Percentiles rank a stretch among this genome's conserved stretches.
Conservation (phyloP, 2,329 filamentous ascomycete genomes). For the Fusarium poae region DNA sequence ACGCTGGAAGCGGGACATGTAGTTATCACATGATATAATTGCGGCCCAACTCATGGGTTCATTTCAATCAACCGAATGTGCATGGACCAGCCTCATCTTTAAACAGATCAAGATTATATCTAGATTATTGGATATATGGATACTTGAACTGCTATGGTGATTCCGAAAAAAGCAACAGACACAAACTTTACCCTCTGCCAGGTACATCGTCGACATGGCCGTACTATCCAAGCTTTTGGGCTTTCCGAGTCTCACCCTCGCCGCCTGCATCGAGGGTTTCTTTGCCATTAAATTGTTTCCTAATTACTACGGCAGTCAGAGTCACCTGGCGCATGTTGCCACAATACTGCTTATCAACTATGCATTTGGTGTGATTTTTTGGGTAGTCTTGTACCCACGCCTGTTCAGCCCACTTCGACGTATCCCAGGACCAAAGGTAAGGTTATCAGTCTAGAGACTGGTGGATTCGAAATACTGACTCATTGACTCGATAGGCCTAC, state of each 20-base stretch:
- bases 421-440: slow-evolving; percentile 42
- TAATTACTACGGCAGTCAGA: slow-evolving; percentile 32
- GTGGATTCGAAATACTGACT: not conserved
- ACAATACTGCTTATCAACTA: slow-evolving; percentile 39
- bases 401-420: slow-evolving; percentile 44
- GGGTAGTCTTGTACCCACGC: slow-evolving; percentile 38
- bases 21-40: not conserved
- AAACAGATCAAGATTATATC: not conserved
- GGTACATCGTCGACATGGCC: slow-evolving; percentile 22
- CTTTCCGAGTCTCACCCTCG: slow-evolving; percentile 35
- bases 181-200: not conserved
- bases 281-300: slow-evolving; percentile 49
- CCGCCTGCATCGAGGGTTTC: slow-evolving; percentile 45
- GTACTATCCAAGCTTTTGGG: slow-evolving; percentile 29
- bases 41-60: not conserved
- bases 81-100: not conserved
- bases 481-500: slow-evolving; percentile 5
- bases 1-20: not conserved
- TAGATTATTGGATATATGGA: too few relatives aligned
- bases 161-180: not conserved
- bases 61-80: not conserved
- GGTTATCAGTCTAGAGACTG: fast-evolving
- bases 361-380: slow-evolving; percentile 36
- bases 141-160: not conserved
- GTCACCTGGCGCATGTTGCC: slow-evolving; percentile 23